Base-by-base conservation (phyloP, 345 rosid species). In the Diplotaxis tenuifolia region DNA sequence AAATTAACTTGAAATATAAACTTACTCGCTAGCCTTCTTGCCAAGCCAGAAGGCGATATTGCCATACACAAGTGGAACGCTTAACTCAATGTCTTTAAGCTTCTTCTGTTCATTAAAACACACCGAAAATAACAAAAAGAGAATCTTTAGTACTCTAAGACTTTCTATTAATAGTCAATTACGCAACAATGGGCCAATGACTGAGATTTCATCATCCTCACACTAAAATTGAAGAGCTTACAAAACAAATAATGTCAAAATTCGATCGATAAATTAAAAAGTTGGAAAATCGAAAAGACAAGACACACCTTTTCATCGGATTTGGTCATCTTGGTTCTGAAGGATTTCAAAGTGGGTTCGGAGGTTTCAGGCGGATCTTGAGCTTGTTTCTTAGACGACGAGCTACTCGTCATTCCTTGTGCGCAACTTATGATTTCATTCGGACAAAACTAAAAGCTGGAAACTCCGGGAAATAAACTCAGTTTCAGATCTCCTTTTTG, bases 21-120 rank as follows among this genome's bases (percentile, higher is more conserved):
- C n/a, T n/a, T n/a, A n/a, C 93, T 90, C 96, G 60, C 86, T 88
- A 53, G 96, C 93, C 83, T 85, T 88, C 81, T 90, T 88, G 27
- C 93, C 93, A 61, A 90, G 93, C 93, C 96, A 90, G 60, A 85
- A 88, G 23, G 93, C 89, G 49, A 86, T 65, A 23, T 88, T 88
- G 18, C 96, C 93, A 12, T 84, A 87, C 59, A 90, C 93, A 65
- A 90, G 79, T 11, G 96, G 96, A 75, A 88, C 75, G 71, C 89
- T 83, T 76, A 90, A 76, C 75, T 90, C 93, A 9, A 83, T 80
- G 68, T 90, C 96, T 80, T 84, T 88, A 68, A 85, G 87, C 80
- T 86, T 87, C 86, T 87, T 84, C 92, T 86, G 76, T 38, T 52
- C 23, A 65, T 63, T 34, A 23, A 7, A 2, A 9, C n/a, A n/a